A percentile compares a stretch with the other conserved stretches of the same genome.
Conservation (phyloP, 1,284 basidiomycete genomes). For the Pseudozyma hubeiensis region DNA sequence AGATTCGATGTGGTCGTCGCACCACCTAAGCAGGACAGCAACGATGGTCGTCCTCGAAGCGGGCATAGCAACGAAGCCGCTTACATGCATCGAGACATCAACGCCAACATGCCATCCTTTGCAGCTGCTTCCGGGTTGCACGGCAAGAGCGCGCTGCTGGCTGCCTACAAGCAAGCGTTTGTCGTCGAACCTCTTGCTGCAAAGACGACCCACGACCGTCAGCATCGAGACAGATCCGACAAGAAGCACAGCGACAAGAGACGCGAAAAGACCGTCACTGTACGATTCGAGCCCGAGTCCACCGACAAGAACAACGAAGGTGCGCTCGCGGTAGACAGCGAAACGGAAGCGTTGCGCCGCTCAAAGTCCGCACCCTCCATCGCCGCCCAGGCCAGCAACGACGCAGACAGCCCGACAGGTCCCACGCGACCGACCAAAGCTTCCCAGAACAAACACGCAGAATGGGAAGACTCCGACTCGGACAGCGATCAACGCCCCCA, state of each 20-base stretch:
- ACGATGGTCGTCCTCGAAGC: slow-evolving; percentile 8
- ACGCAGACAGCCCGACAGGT: neutral
- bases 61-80: neutral
- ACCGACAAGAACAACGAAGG: neutral
- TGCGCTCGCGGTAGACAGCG: neutral
- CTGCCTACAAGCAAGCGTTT: slow-evolving; percentile 47
- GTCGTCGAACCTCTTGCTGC: neutral
- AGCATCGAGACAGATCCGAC: slow-evolving; percentile 15
- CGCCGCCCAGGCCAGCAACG: slow-evolving; percentile 5
- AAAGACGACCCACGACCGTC: slow-evolving; percentile 12
- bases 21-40: slow-evolving; percentile 1
- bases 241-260: slow-evolving; percentile 26
- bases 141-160: slow-evolving; percentile 31
- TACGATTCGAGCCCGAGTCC: slow-evolving; percentile 27
- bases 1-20: slow-evolving; percentile 27
- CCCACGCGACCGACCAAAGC: neutral
- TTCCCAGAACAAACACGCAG: neutral
- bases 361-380: slow-evolving; percentile 36
- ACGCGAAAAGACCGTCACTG: slow-evolving; percentile 39
- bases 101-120: slow-evolving; percentile 20
- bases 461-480: slow-evolving; percentile 6
- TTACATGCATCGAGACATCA: slow-evolving; percentile 16
- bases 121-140: slow-evolving; percentile 27
- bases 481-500: slow-evolving; percentile 6
- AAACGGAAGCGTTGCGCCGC: slow-evolving; percentile 7